Evolutionary conservation across 2,329 filamentous ascomycete species (phyloP).

Genomic region (Tolypocladium tundrense): DNA sequence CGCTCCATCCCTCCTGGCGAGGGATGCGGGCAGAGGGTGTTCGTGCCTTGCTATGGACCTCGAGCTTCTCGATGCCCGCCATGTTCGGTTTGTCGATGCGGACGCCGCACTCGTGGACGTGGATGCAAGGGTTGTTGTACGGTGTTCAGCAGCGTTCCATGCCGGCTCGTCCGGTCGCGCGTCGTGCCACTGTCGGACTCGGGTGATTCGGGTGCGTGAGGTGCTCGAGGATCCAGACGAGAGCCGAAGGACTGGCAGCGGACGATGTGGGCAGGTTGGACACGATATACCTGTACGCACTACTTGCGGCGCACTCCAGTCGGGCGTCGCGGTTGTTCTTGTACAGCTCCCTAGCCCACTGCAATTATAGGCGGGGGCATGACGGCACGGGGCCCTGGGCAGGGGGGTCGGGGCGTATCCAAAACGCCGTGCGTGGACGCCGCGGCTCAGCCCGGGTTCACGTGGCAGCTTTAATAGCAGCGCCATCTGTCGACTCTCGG

Average conservation of each 20-base stretch:
- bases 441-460: not conserved
- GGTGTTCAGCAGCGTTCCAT: slow-evolving; percentile 1
- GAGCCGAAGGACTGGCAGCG: not conserved
- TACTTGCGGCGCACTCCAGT: not conserved
- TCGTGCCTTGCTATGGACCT: slow-evolving; percentile 90
- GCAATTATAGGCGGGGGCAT: not conserved
- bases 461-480: not conserved
- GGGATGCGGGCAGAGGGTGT: not conserved
- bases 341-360: not conserved
- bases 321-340: not conserved
- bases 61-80: slow-evolving; percentile 92
- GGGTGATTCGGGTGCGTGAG: not conserved
- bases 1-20: not conserved
- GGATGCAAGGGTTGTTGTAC: not conserved
- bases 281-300: not conserved
- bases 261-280: not conserved
- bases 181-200: not conserved
- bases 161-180: not conserved
- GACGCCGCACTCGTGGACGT: not conserved
- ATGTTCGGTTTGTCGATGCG: slow-evolving; percentile 33
- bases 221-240: not conserved
- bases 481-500: not conserved
- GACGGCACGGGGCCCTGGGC: not conserved
- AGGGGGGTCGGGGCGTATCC: not conserved
- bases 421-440: slow-evolving; percentile 1